Conservation (phyloP, 1,139 yeast species). For the Debaryomyces coudertii region DNA sequence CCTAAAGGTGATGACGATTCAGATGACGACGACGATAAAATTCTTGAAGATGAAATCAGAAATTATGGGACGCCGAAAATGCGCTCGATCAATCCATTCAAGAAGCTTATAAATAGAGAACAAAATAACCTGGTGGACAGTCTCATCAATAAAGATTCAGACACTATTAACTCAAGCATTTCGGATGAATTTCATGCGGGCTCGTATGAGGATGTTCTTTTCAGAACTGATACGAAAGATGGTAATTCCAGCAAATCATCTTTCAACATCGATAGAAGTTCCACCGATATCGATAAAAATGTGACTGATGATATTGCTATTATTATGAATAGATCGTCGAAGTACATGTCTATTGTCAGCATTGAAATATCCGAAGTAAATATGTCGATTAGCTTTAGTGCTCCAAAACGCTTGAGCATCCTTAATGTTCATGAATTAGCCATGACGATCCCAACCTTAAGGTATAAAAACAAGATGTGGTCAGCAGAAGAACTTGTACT, state of each 20-base stretch:
- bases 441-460: conserved; percentile 65
- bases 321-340: conserved; percentile 69
- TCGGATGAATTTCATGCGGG: background rate
- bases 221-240: background rate
- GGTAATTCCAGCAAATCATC: background rate
- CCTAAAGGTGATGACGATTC: conserved; percentile 44
- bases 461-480: conserved; percentile 73
- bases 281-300: background rate
- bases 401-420: conserved; percentile 65
- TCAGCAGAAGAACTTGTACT: conserved; percentile 72
- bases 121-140: background rate
- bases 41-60: conserved; percentile 6
- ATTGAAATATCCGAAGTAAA: conserved; percentile 57
- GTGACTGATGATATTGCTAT: conserved; percentile 46
- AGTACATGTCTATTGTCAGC: conserved; percentile 64
- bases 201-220: background rate
- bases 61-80: conserved; percentile 4
- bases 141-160: background rate
- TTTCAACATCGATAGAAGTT: background rate
- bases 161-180: background rate
- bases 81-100: conserved; percentile 3
- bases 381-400: conserved; percentile 74
- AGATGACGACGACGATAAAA: conserved; percentile 7
- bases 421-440: conserved; percentile 74
- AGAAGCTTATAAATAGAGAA: background rate